Conservation (phyloP, 768 basidiomycete genomes). For the Serendipita indica region DNA sequence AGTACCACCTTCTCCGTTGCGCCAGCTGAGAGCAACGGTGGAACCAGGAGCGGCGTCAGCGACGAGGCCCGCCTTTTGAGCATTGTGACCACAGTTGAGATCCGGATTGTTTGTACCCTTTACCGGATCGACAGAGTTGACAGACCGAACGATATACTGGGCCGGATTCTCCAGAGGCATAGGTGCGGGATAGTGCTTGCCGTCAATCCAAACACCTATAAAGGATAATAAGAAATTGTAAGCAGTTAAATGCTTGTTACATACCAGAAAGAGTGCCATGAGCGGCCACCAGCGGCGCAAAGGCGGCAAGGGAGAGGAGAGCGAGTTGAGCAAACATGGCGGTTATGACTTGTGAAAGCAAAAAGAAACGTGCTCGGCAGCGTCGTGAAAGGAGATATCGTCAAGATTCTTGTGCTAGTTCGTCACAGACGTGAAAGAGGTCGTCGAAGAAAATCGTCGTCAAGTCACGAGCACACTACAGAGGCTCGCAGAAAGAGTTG, state of each 20-base stretch:
- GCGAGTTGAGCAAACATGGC: neutral
- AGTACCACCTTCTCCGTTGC: constrained; percentile 26
- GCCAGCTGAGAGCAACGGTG: constrained; percentile 40
- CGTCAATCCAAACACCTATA: constrained; percentile 27
- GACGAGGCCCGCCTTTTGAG: constrained; percentile 34
- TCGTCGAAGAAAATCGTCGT: no score
- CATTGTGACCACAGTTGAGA: constrained; percentile 45
- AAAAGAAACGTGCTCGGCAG: constrained; percentile 8
- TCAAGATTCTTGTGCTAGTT: neutral
- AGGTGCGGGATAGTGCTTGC: constrained; percentile 31
- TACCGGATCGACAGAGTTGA: constrained; percentile 31
- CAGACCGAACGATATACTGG: constrained; percentile 28
- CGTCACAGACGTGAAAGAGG: neutral
- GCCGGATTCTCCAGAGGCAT: constrained; percentile 24
- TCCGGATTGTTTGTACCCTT: constrained; percentile 43
- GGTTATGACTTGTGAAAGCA: neutral
- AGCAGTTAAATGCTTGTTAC: neutral
- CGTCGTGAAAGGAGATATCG: constrained; percentile 4
- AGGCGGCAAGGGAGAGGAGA: neutral
- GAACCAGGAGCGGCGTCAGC: constrained; percentile 48
- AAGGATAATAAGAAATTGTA: neutral
- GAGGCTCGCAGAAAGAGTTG: neutral
- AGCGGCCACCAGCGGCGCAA: neutral
- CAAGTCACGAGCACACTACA: neutral
- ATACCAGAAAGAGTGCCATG: neutral